Evolutionary conservation across 345 rosid species (phyloP).

Genomic region (Adansonia digitata): DNA sequence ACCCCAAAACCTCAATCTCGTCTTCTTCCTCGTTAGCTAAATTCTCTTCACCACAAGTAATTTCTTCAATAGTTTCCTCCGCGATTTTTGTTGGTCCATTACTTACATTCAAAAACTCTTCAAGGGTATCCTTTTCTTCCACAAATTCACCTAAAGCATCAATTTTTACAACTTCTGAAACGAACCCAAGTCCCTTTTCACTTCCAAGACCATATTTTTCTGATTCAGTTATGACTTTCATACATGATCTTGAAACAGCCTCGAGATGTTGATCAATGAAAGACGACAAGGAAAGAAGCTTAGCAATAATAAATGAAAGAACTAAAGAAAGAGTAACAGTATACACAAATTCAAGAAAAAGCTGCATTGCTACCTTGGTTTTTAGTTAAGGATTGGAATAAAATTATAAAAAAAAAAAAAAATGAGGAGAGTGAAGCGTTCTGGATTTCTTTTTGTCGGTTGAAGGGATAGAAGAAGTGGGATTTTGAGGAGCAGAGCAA

Average conservation of each 20-base stretch:
- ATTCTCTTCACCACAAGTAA: background rate
- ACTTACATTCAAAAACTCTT: background rate
- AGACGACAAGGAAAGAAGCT: conserved; percentile 14
- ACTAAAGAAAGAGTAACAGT: conserved; percentile 20
- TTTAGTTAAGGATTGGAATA: background rate
- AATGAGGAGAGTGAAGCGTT: background rate
- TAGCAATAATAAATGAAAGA: conserved; percentile 21
- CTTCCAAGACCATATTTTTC: background rate
- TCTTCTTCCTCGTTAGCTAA: conserved; percentile 7
- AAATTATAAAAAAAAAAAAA: background rate
- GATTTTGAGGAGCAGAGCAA: conserved; percentile 16
- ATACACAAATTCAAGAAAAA: conserved; percentile 19
- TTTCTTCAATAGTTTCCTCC: conserved; percentile 3
- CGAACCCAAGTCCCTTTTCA: conserved; percentile 20
- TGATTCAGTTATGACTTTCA: background rate
- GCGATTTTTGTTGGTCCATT: background rate
- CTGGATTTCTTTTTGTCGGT: background rate
- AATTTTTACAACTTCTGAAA: conserved; percentile 6
- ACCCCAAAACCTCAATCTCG: conserved; percentile 13
- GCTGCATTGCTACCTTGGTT: conserved; percentile 22
- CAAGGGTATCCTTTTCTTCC: background rate
- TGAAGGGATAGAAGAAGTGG: background rate
- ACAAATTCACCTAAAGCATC: conserved; percentile 14
- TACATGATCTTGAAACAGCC: conserved; percentile 2
- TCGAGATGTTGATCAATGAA: background rate